A percentile compares a stretch with the other conserved stretches of the same genome.
These are phyloP conservation scores for Hysterium pulicare DNA, from an alignment of 2,329 filamentous ascomycete genomes.

Conservation along the genomic window DNA sequence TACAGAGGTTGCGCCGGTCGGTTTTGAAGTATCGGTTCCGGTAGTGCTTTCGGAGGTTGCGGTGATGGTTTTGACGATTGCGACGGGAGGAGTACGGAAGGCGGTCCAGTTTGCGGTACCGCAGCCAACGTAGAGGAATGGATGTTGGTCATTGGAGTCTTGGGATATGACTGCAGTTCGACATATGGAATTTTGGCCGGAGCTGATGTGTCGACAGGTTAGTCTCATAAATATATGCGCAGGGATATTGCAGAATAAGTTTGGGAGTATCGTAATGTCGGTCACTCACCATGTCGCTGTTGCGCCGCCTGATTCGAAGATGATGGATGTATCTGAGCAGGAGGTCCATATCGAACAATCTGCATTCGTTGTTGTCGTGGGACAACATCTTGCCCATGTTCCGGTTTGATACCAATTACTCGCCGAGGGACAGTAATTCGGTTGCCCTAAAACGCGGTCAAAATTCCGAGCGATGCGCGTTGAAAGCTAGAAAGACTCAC, in stretches of 20 bases:
- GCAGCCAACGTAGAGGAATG: slow-evolving; percentile 7
- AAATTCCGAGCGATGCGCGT: not conserved
- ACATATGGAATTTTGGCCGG: slow-evolving; percentile 3
- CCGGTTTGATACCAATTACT: slow-evolving; percentile 7
- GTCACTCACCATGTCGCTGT: slow-evolving; percentile 4
- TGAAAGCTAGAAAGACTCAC: not conserved
- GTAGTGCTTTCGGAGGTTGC: not conserved
- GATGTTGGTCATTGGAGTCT: slow-evolving; percentile 4
- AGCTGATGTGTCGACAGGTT: not conserved
- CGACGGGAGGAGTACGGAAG: slow-evolving; percentile 6
- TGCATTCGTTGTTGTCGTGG: not conserved
- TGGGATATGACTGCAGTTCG: slow-evolving; percentile 5
- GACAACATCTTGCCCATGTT: slow-evolving; percentile 9
- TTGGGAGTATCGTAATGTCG: not conserved
- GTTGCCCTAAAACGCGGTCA: not conserved
- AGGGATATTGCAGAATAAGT: too few species aligned
- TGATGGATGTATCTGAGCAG: not conserved
- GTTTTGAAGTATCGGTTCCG: not conserved
- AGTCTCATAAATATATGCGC: too few species aligned
- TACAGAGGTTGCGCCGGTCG: not conserved
- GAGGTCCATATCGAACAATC: not conserved
- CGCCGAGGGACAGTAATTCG: slow-evolving; percentile 1
- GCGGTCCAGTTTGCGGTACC: slow-evolving; percentile 8
- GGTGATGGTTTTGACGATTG: slow-evolving; percentile 5
- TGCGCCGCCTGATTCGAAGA: not conserved